A percentile compares a stretch with the other conserved stretches of the same genome.
phyloP scores from a whole-genome alignment of 2,329 filamentous ascomycete genomes.

The Plectosphaerella sp. region DNA sequence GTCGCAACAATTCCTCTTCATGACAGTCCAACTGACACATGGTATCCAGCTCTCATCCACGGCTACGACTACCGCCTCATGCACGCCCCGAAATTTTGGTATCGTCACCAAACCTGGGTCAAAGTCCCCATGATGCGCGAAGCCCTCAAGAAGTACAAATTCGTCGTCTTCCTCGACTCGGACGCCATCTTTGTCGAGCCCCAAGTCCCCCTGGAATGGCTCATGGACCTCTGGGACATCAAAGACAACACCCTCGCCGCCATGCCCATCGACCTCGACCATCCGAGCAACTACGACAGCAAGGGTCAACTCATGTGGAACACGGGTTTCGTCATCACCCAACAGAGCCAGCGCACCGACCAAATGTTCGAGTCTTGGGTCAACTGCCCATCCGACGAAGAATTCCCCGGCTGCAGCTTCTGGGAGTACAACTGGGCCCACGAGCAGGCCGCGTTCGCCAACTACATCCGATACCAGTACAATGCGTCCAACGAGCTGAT shows the following conservation, averaged over 20 bases:
- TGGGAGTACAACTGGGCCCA: constrained; percentile 20
- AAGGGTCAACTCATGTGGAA: constrained; percentile 29
- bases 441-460: constrained; percentile 20
- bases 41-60: constrained; percentile 33
- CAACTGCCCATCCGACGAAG: constrained; percentile 11
- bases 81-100: constrained; percentile 31
- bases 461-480: constrained; percentile 20
- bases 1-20: background rate
- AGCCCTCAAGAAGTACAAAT: constrained; percentile 31
- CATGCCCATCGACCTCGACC: constrained; percentile 38
- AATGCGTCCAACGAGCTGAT: constrained; percentile 14
- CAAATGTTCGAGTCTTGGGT: constrained; percentile 8
- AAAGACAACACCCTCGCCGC: constrained; percentile 33
- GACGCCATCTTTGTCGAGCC: constrained; percentile 36
- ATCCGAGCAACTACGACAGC: constrained; percentile 28
- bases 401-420: constrained; percentile 12
- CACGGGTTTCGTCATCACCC: constrained; percentile 38
- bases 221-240: constrained; percentile 42
- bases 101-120: constrained; percentile 42
- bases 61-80: constrained; percentile 45
- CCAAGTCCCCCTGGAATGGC: constrained; percentile 40
- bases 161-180: constrained; percentile 39
- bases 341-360: constrained; percentile 15
- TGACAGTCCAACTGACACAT: background rate
- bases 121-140: constrained; percentile 33